A percentile compares a stretch with the other conserved stretches of the same genome.
Evolutionary conservation across 192 early-diverging fungal species (phyloP).

Genomic region (Rhizophagus clarus): DNA sequence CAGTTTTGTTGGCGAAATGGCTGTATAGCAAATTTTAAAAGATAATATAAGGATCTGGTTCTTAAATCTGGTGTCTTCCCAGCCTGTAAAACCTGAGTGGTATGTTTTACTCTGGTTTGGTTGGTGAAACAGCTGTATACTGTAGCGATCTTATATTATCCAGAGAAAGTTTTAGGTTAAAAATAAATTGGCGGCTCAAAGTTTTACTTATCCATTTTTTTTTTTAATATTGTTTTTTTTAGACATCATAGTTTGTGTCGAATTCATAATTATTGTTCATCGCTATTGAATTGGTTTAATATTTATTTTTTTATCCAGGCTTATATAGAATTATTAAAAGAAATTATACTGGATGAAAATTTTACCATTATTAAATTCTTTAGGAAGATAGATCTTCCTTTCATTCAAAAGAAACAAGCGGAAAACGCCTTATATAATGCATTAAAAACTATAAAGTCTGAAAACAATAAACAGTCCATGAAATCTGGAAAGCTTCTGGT

Average conservation of each 20-base stretch:
- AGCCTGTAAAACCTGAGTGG: slow-evolving; percentile 10
- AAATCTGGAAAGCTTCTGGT: slow-evolving; percentile 15
- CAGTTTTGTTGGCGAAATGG: slow-evolving; percentile 22
- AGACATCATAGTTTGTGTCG: slow-evolving; percentile 19
- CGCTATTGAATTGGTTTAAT: slow-evolving; percentile 22
- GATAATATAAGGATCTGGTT: slow-evolving; percentile 30
- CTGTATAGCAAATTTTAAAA: slow-evolving; percentile 9
- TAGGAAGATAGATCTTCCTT: slow-evolving; percentile 27
- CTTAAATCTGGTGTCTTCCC: slow-evolving; percentile 23
- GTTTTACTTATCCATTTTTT: background rate
- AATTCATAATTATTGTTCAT: slow-evolving; percentile 11
- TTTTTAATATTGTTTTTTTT: slow-evolving; percentile 26
- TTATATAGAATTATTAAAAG: slow-evolving; percentile 31
- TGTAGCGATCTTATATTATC: slow-evolving; percentile 30
- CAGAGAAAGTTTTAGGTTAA: slow-evolving; percentile 27
- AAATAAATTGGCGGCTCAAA: slow-evolving; percentile 6
- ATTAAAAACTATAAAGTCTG: slow-evolving; percentile 16
- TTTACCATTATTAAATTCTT: slow-evolving; percentile 25
- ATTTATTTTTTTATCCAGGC: slow-evolving; percentile 26
- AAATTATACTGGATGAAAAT: slow-evolving; percentile 22
- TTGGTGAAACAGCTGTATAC: slow-evolving; percentile 8
- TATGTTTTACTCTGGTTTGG: background rate
- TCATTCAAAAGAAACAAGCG: slow-evolving; percentile 21
- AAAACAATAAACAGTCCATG: slow-evolving; percentile 12
- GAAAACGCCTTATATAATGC: slow-evolving; percentile 19